Conservation (phyloP, 768 basidiomycete genomes). For the Roridomyces roridus region DNA sequence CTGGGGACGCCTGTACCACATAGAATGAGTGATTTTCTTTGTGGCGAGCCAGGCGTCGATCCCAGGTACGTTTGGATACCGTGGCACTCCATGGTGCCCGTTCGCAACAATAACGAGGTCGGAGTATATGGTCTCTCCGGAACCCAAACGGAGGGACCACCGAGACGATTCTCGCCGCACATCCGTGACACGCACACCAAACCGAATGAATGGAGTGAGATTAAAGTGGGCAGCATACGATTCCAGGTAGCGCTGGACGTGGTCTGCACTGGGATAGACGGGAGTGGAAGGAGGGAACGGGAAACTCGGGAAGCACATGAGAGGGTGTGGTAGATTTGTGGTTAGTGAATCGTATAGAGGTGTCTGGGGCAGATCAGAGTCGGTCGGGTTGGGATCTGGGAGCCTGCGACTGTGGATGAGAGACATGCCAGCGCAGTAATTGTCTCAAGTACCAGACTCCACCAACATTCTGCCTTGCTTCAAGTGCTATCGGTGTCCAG, state of each 20-base stretch:
- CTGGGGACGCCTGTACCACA: constrained; percentile 66
- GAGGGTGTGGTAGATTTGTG: constrained; percentile 81
- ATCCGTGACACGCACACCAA: constrained; percentile 61
- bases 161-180: constrained; percentile 45
- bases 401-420: constrained; percentile 46
- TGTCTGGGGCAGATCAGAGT: constrained; percentile 53
- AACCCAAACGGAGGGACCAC: constrained; percentile 60
- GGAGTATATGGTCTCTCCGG: constrained; percentile 44
- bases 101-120: constrained; percentile 79
- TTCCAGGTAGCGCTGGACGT: constrained; percentile 73
- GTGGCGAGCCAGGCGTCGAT: constrained; percentile 60
- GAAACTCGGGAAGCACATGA: constrained; percentile 73
- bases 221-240: constrained; percentile 68
- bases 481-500: constrained; percentile 74
- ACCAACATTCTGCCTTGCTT: constrained; percentile 69
- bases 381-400: constrained; percentile 54
- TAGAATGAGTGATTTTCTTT: constrained; percentile 66
- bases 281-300: constrained; percentile 75
- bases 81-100: constrained; percentile 74
- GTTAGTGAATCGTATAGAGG: constrained; percentile 82
- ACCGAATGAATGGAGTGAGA: constrained; percentile 64
- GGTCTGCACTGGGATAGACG: constrained; percentile 66
- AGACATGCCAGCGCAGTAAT: neutral
- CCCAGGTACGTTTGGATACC: constrained; percentile 66
- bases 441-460: constrained; percentile 72